Evolutionary conservation across 2,329 filamentous ascomycete species (phyloP).

Genomic region (Niveomyces coronatus): DNA sequence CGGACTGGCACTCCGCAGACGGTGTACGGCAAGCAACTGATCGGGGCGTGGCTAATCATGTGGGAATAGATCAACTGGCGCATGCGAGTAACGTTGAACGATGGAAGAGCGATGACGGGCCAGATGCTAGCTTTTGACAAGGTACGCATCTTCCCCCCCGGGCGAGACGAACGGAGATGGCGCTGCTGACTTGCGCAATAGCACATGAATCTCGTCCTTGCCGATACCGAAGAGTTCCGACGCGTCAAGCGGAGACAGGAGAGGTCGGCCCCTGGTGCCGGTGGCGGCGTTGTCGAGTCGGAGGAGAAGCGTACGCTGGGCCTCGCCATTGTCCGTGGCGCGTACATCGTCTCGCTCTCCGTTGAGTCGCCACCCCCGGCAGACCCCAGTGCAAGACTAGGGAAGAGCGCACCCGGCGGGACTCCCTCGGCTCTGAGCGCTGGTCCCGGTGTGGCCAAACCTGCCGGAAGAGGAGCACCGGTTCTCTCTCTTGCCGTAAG

Average conservation of each 20-base stretch:
- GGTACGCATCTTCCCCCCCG: constrained; percentile 44
- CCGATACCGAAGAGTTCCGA: constrained; percentile 96
- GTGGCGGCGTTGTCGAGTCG: constrained; percentile 60
- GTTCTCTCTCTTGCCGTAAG: constrained; percentile 66
- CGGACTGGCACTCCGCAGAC: constrained; percentile 9
- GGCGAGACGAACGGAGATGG: neutral
- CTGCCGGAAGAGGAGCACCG: constrained; percentile 73
- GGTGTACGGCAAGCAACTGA: neutral
- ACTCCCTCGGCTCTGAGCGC: constrained; percentile 61
- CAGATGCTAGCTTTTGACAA: constrained; percentile 99
- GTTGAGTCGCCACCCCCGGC: constrained; percentile 93
- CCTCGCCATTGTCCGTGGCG: constrained; percentile 86
- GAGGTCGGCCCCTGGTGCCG: constrained; percentile 53
- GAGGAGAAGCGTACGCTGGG: constrained; percentile 98
- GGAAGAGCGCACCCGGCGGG: constrained; percentile 61
- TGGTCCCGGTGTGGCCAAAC: constrained; percentile 82
- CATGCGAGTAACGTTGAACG: constrained; percentile 92
- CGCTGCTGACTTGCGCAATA: constrained; percentile 24
- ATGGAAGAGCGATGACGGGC: constrained; percentile 91
- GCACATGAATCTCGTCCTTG: constrained; percentile 99
- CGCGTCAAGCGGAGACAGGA: constrained; percentile 76
- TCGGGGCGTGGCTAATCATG: neutral
- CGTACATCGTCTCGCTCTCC: constrained; percentile 87
- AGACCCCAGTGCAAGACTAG: constrained; percentile 82
- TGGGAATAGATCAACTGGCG: constrained; percentile 88